phyloP scores from a whole-genome alignment of 345 rosid genomes.

The Nephelium lappaceum region DNA sequence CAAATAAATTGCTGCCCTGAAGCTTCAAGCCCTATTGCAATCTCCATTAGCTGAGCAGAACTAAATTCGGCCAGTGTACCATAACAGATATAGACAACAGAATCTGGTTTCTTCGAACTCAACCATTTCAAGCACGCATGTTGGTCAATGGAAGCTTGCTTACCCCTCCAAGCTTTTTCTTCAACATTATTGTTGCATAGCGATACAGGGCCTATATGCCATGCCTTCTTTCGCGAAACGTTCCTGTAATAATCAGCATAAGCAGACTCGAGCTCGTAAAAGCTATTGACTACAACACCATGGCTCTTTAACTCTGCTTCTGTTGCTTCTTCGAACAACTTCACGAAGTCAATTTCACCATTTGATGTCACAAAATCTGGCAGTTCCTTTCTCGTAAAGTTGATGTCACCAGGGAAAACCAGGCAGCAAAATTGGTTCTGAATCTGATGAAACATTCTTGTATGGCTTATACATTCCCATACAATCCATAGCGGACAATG shows the following conservation, averaged over 20 bases:
- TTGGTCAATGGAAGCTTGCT: conserved; percentile 2
- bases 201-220: neutral
- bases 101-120: conserved; percentile 26
- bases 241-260: neutral
- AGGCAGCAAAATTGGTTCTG: neutral
- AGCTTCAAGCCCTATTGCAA: conserved; percentile 37
- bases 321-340: no score
- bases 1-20: conserved; percentile 40
- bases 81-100: conserved; percentile 45
- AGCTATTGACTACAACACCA: conserved; percentile 15
- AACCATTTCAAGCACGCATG: conserved; percentile 43
- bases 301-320: conserved; percentile 15
- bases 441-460: conserved; percentile 15
- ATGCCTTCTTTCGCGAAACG: neutral
- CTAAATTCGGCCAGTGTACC: conserved; percentile 33
- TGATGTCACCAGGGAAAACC: neutral
- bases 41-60: conserved; percentile 37
- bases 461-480: neutral
- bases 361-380: neutral
- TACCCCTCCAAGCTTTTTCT: conserved; percentile 29
- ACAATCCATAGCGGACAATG: neutral
- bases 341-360: no score
- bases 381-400: neutral
- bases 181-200: conserved; percentile 12
- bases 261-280: neutral